These are phyloP conservation scores for Novymonas esmeraldas DNA, from an alignment of 208 protist genomes.

Conservation along the genomic window DNA sequence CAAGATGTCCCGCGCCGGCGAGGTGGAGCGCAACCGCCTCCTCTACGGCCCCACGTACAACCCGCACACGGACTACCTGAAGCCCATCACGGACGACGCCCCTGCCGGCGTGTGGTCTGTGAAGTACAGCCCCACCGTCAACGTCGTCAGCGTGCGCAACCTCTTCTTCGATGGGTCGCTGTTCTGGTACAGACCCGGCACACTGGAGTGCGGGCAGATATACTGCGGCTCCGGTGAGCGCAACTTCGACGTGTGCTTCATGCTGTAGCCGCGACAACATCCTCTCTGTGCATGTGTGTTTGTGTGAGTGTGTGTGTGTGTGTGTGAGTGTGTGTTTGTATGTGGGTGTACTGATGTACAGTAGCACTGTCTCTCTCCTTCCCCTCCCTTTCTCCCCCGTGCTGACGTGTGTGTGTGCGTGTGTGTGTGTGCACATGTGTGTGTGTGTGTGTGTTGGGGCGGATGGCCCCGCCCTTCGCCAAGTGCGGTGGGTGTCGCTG, in stretches of 20 bases:
- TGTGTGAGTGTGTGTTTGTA: not conserved
- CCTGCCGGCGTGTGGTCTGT: constrained; percentile 86
- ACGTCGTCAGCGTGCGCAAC: constrained; percentile 86
- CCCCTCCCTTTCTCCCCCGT: not conserved
- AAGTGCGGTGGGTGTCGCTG: too few species aligned
- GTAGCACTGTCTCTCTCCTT: not conserved
- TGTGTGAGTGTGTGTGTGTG: not conserved
- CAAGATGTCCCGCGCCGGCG: constrained; percentile 50
- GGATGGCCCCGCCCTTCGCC: too few species aligned
- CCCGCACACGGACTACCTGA: constrained; percentile 76
- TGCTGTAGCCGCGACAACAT: constrained; percentile 35
- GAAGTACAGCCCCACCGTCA: constrained; percentile 82
- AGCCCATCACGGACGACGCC: constrained; percentile 86
- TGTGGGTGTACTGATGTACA: not conserved
- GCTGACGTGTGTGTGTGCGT: not conserved
- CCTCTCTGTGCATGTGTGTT: not conserved
- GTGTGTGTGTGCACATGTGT: not conserved
- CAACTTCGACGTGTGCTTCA: constrained; percentile 89
- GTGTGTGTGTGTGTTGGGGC: too few species aligned
- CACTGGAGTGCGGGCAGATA: constrained; percentile 78
- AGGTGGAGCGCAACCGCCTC: constrained; percentile 44
- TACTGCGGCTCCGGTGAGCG: constrained; percentile 88
- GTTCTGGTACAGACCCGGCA: constrained; percentile 88
- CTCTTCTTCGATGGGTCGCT: constrained; percentile 82
- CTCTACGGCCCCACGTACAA: constrained; percentile 89